phyloP scores from a whole-genome alignment of 2,329 filamentous ascomycete genomes.

The Calonectria hawksworthii region DNA sequence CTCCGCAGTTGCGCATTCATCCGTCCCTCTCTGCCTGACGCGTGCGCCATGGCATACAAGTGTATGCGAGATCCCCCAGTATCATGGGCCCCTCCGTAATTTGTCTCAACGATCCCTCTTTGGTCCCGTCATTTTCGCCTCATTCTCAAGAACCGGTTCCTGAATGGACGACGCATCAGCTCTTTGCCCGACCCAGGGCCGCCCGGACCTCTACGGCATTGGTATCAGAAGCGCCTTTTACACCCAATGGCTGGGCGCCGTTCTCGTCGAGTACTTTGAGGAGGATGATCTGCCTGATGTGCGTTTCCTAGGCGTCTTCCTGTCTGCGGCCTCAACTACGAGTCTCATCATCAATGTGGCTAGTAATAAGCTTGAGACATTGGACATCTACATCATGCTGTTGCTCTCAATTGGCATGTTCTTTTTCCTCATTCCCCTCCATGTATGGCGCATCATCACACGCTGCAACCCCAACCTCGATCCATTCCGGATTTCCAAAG shows the following conservation, averaged over 20 bases:
- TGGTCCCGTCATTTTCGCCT: neutral
- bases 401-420: slow-evolving; percentile 49
- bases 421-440: slow-evolving; percentile 51
- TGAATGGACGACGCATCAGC: slow-evolving; percentile 23
- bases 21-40: neutral
- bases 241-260: slow-evolving; percentile 52
- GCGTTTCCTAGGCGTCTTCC: slow-evolving; percentile 50
- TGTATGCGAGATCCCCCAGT: slow-evolving; percentile 34
- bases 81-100: neutral
- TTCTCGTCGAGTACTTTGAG: slow-evolving; percentile 50
- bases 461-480: slow-evolving; percentile 49
- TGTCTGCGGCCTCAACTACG: slow-evolving; percentile 46
- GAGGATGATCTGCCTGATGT: slow-evolving; percentile 46
- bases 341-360: slow-evolving; percentile 47
- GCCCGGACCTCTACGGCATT: slow-evolving; percentile 52
- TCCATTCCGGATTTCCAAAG: slow-evolving; percentile 46
- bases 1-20: slow-evolving; percentile 3
- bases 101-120: neutral
- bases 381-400: slow-evolving; percentile 51
- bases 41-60: slow-evolving; percentile 36
- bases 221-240: slow-evolving; percentile 54
- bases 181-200: slow-evolving; percentile 44
- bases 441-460: slow-evolving; percentile 50
- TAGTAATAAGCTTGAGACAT: slow-evolving; percentile 38
- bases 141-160: neutral